These are phyloP conservation scores for Lodderomyces beijingensis DNA, from an alignment of 1,139 yeast genomes.

Conservation along the genomic window DNA sequence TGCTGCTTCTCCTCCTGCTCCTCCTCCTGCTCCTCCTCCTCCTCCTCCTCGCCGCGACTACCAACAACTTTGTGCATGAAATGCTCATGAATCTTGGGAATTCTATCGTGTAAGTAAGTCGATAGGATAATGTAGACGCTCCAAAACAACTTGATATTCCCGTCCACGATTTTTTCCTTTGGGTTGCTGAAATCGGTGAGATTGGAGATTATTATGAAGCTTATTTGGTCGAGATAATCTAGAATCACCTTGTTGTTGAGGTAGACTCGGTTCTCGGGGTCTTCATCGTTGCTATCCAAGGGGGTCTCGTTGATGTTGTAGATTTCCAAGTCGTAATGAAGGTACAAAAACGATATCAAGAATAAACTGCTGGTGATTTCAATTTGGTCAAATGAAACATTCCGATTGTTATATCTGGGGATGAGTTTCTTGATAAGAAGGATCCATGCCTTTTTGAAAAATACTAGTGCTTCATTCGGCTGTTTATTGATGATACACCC, in stretches of 20 bases:
- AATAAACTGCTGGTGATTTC: slow-evolving; percentile 35
- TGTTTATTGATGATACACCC: slow-evolving; percentile 21
- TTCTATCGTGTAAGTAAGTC: slow-evolving; percentile 24
- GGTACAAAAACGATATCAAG: slow-evolving; percentile 27
- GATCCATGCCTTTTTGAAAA: slow-evolving; percentile 42
- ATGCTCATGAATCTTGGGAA: slow-evolving; percentile 34
- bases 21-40: background rate
- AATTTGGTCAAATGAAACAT: slow-evolving; percentile 36
- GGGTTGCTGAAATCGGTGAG: slow-evolving; percentile 15
- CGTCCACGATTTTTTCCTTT: slow-evolving; percentile 19
- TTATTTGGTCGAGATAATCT: slow-evolving; percentile 44
- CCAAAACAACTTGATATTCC: slow-evolving; percentile 36
- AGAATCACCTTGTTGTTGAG: slow-evolving; percentile 35
- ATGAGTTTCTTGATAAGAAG: slow-evolving; percentile 39
- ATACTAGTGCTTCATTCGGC: slow-evolving; percentile 23
- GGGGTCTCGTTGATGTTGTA: slow-evolving; percentile 9
- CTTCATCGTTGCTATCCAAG: slow-evolving; percentile 5
- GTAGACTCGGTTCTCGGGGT: slow-evolving; percentile 10
- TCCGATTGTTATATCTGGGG: slow-evolving; percentile 37
- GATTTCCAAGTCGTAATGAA: slow-evolving; percentile 23
- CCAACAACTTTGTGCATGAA: slow-evolving; percentile 28
- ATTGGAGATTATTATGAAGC: slow-evolving; percentile 29
- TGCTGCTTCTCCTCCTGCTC: background rate
- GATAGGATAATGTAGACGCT: slow-evolving; percentile 40
- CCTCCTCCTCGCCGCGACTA: slow-evolving; percentile 1